Percentiles rank a stretch among this genome's conserved stretches.
Evolutionary conservation across 139 green algal genomes (phyloP).

Genomic region (Nannochloris sp.): DNA sequence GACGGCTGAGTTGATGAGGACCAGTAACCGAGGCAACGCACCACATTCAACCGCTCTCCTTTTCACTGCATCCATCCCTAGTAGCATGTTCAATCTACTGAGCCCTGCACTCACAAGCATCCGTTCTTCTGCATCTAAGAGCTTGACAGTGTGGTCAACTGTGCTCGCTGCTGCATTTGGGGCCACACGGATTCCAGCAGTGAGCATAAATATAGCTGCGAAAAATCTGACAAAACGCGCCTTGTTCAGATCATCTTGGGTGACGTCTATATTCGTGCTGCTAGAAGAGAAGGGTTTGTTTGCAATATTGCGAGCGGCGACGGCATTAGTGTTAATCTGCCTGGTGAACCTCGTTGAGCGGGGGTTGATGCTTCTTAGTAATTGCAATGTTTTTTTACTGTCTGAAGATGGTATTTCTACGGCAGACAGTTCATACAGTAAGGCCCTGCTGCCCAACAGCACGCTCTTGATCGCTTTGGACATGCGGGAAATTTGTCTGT

Average conservation of each 20-base stretch:
- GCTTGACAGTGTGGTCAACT: not conserved
- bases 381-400: too few relatives aligned
- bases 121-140: not conserved
- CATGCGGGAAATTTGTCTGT: too few relatives aligned
- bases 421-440: too few relatives aligned
- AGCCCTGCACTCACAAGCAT: not conserved
- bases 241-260: not conserved
- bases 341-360: too few relatives aligned
- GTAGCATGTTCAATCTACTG: not conserved
- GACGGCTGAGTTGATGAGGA: not conserved
- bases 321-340: too few relatives aligned
- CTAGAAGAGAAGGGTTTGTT: too few relatives aligned
- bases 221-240: not conserved
- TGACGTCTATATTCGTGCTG: too few relatives aligned
- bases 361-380: too few relatives aligned
- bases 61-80: not conserved
- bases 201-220: not conserved
- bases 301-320: too few relatives aligned
- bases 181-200: not conserved
- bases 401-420: too few relatives aligned
- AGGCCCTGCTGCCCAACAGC: too few relatives aligned
- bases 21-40: not conserved
- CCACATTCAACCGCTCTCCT: not conserved
- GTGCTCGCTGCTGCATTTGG: not conserved
- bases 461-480: too few relatives aligned